Conservation (phyloP, 2,329 filamentous ascomycete species). For the Trichophyton schoenleinii region DNA sequence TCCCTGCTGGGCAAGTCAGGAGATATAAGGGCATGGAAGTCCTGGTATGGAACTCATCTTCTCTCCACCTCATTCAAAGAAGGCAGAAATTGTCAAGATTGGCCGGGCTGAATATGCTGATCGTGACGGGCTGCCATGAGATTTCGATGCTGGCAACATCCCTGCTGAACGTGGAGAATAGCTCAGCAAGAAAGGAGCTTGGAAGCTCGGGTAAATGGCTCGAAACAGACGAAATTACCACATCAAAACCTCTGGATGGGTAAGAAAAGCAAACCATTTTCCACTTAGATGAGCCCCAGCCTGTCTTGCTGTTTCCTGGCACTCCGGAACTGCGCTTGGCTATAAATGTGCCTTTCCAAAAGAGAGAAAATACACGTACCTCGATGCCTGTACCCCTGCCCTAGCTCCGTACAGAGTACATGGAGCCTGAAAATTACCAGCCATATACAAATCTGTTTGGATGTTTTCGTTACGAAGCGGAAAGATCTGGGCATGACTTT, state of each 20-base stretch:
- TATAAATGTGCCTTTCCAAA: neutral
- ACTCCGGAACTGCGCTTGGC: neutral
- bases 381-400: neutral
- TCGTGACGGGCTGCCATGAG: neutral
- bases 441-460: neutral
- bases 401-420: neutral
- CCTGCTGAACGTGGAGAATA: constrained; percentile 2
- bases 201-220: neutral
- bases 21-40: neutral
- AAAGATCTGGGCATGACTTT: too few species aligned
- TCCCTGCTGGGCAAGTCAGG: too few species aligned
- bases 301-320: neutral
- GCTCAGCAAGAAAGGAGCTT: neutral
- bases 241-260: neutral
- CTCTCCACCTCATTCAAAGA: neutral
- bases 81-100: neutral
- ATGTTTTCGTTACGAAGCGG: too few species aligned
- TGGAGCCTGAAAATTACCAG: neutral
- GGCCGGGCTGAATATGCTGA: neutral
- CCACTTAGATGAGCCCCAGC: neutral
- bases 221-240: neutral
- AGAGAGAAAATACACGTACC: neutral
- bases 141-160: neutral
- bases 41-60: neutral
- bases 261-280: neutral